These are phyloP conservation scores for Trichoderma parareesei DNA, from an alignment of 495 filamentous ascomycete species.

Conservation along the genomic window DNA sequence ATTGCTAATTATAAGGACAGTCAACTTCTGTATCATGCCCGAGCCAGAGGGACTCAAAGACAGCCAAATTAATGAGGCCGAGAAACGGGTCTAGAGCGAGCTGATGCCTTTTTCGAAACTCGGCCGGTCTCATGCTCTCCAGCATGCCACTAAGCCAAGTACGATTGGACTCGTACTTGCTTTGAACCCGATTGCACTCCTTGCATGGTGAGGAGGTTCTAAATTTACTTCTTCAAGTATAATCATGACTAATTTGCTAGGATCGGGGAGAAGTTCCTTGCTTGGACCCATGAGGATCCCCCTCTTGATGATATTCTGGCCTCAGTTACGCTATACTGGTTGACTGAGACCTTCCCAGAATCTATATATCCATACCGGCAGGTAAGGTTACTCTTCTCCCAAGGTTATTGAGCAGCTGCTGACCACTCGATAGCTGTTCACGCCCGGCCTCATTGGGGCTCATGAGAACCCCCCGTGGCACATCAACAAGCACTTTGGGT, in stretches of 20 bases:
- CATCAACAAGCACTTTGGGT: conserved; percentile 48
- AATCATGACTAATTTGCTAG: conserved; percentile 18
- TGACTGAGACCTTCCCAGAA: conserved; percentile 47
- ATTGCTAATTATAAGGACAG: not conserved
- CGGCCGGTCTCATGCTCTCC: conserved; percentile 42
- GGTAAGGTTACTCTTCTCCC: not conserved
- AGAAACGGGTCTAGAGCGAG: conserved; percentile 27
- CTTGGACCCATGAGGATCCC: conserved; percentile 48
- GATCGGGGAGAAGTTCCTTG: conserved; percentile 53
- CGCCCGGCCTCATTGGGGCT: conserved; percentile 20
- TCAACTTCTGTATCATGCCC: conserved; percentile 12
- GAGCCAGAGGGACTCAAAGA: conserved; percentile 9
- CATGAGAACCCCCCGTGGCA: conserved; percentile 21
- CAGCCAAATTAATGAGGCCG: conserved; percentile 22
- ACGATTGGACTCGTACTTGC: conserved; percentile 50
- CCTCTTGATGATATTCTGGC: conserved; percentile 45
- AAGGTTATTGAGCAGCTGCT: not conserved
- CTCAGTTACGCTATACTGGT: conserved; percentile 50
- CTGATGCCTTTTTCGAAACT: conserved; percentile 24
- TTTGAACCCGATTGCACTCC: conserved; percentile 47
- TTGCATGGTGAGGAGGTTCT: conserved; percentile 41
- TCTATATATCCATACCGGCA: conserved; percentile 51
- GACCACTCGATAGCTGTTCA: conserved; percentile 20
- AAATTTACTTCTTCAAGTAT: not conserved
- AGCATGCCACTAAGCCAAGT: conserved; percentile 47